These are phyloP conservation scores for Amanita brunnescens DNA, from an alignment of 768 basidiomycete genomes.

Conservation along the genomic window DNA sequence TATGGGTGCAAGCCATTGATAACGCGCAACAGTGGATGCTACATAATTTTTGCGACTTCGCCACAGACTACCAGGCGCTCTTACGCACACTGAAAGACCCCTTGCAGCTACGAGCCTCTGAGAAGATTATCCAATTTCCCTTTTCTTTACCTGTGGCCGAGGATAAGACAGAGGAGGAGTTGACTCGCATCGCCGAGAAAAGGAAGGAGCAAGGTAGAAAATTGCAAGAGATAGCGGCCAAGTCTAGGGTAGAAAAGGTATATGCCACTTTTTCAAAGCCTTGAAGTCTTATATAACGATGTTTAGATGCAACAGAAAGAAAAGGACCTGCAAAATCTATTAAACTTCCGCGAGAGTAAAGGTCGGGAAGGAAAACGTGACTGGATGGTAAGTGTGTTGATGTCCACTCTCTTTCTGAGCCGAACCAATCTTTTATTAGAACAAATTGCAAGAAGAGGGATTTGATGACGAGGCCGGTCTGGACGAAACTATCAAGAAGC, in stretches of 20 bases:
- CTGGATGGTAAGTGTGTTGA: slow-evolving; percentile 47
- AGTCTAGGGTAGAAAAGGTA: slow-evolving; percentile 80
- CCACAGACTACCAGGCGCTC: slow-evolving; percentile 62
- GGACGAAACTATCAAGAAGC: slow-evolving; percentile 78
- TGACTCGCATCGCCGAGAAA: slow-evolving; percentile 68
- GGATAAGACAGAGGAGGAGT: slow-evolving; percentile 89
- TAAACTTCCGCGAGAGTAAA: slow-evolving; percentile 55
- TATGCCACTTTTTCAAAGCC: slow-evolving; percentile 1
- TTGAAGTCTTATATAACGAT: not conserved
- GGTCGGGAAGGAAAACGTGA: slow-evolving; percentile 58
- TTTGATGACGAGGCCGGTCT: slow-evolving; percentile 73
- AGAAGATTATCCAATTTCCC: slow-evolving; percentile 84
- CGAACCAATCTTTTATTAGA: slow-evolving; percentile 27
- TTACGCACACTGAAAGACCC: slow-evolving; percentile 68
- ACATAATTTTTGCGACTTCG: slow-evolving; percentile 77
- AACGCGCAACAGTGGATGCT: slow-evolving; percentile 69
- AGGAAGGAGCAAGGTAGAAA: slow-evolving; percentile 80
- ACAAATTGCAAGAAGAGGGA: slow-evolving; percentile 55
- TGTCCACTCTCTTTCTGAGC: not conserved
- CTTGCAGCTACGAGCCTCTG: slow-evolving; percentile 46
- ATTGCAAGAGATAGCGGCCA: slow-evolving; percentile 86
- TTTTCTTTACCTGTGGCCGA: slow-evolving; percentile 55
- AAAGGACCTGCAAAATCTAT: slow-evolving; percentile 56
- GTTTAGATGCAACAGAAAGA: slow-evolving; percentile 67
- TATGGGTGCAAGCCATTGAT: not conserved